These are phyloP conservation scores for Pterocarpus santalinus DNA, from an alignment of 306 rosid species.

Conservation along the genomic window DNA sequence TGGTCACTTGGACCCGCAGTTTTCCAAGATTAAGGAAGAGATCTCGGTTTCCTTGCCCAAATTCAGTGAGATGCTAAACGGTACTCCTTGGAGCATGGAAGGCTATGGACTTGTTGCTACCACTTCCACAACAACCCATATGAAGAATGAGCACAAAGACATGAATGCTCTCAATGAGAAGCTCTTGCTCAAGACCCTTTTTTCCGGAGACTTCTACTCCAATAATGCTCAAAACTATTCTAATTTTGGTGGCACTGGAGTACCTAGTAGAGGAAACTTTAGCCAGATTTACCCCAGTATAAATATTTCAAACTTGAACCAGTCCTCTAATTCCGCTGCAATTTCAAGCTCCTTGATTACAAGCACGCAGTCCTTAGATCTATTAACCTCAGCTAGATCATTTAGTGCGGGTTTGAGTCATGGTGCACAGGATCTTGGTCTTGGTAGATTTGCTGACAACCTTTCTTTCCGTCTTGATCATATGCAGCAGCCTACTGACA, in stretches of 20 bases:
- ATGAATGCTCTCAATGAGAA: constrained; percentile 57
- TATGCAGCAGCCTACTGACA: constrained; percentile 44
- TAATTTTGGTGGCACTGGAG: constrained; percentile 10
- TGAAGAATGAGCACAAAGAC: constrained; percentile 53
- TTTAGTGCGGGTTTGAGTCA: constrained; percentile 42
- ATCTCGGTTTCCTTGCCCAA: constrained; percentile 58
- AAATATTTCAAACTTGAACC: constrained; percentile 67
- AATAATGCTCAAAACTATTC: constrained; percentile 13
- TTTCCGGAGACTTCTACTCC: constrained; percentile 45
- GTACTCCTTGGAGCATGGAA: constrained; percentile 44
- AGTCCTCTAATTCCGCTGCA: constrained; percentile 33
- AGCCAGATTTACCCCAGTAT: constrained; percentile 83
- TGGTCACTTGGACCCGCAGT: neutral
- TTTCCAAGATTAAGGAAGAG: constrained; percentile 60
- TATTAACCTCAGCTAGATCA: constrained; percentile 49
- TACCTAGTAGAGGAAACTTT: constrained; percentile 57
- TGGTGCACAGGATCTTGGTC: constrained; percentile 43
- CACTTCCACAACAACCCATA: constrained; percentile 15
- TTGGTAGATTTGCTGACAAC: constrained; percentile 41
- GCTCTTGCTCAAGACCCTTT: constrained; percentile 65
- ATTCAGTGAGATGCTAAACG: constrained; percentile 66
- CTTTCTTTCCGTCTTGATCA: constrained; percentile 56
- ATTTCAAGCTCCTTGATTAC: constrained; percentile 54
- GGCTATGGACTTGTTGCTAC: constrained; percentile 42
- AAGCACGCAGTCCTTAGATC: constrained; percentile 63